Conservation (phyloP, 2,329 filamentous ascomycete genomes). For the Penicillium olsonii region DNA sequence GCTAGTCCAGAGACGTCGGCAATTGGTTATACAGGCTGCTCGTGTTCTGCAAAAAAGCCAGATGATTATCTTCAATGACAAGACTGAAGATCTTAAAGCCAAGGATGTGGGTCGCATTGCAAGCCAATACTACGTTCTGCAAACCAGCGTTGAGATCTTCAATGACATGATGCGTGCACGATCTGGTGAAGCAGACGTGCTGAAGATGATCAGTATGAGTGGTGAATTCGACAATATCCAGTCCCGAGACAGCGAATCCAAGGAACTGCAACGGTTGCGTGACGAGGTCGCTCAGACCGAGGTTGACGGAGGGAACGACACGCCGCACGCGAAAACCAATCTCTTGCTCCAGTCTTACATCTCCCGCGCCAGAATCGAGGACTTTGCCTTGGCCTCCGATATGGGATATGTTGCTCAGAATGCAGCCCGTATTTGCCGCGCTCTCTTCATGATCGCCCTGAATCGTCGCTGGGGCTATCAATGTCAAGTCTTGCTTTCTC, state of each 20-base stretch:
- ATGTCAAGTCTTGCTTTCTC: conserved; percentile 82
- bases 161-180: conserved; percentile 89
- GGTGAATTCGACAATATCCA: conserved; percentile 98
- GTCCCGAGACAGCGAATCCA: conserved; percentile 83
- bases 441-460: conserved; percentile 94
- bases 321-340: conserved; percentile 88
- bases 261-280: conserved; percentile 76
- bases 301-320: conserved; percentile 67
- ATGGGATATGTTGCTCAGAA: conserved; percentile 95
- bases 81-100: conserved; percentile 84
- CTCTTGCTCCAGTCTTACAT: conserved; percentile 94
- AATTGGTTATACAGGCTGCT: conserved; percentile 86
- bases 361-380: conserved; percentile 80
- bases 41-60: conserved; percentile 85
- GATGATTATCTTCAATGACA: conserved; percentile 99
- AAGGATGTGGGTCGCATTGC: conserved; percentile 97
- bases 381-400: conserved; percentile 91
- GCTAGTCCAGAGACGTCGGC: conserved; percentile 79
- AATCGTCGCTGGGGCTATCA: conserved; percentile 96
- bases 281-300: conserved; percentile 74
- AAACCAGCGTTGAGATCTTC: conserved; percentile 93
- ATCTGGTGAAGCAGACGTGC: conserved; percentile 84
- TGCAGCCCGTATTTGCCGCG: conserved; percentile 87
- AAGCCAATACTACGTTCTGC: conserved; percentile 93
- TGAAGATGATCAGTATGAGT: conserved; percentile 97